Conservation (phyloP, 106 monocot genomes). For the Apostasia shenzhenica region DNA sequence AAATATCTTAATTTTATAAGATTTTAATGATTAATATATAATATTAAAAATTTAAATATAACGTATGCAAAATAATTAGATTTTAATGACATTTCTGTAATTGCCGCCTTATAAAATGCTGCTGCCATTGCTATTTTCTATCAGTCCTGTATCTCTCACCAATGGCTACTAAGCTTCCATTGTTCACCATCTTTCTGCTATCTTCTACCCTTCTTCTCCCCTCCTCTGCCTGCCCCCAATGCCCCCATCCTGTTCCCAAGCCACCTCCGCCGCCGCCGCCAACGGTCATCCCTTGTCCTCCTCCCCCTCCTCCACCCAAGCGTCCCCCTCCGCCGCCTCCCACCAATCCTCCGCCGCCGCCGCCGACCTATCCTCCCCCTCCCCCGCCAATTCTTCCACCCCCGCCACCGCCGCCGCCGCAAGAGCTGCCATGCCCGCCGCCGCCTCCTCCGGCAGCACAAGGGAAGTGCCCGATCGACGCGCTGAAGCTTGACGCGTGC, state of each 20-base stretch:
- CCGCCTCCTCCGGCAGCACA: constrained; percentile 1
- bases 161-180: no score
- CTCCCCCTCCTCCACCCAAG: background rate
- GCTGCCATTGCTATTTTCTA: no score
- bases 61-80: no score
- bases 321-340: background rate
- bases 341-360: background rate
- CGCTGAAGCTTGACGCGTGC: constrained; percentile 31
- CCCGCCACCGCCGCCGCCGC: constrained; percentile 7
- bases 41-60: no score
- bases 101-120: no score
- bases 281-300: background rate
- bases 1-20: no score
- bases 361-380: background rate
- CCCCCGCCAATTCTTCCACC: background rate
- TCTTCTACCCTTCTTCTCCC: background rate
- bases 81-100: no score
- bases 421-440: background rate
- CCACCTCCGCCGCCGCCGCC: background rate
- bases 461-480: constrained; percentile 21
- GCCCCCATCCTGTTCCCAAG: background rate
- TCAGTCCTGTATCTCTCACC: no score
- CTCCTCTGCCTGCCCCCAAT: constrained; percentile 5
- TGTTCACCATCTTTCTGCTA: background rate
- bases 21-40: no score